Percentiles rank a stretch among this genome's conserved stretches.
Conservation (phyloP, 2,329 filamentous ascomycete species). For the Neonectria ditissima region DNA sequence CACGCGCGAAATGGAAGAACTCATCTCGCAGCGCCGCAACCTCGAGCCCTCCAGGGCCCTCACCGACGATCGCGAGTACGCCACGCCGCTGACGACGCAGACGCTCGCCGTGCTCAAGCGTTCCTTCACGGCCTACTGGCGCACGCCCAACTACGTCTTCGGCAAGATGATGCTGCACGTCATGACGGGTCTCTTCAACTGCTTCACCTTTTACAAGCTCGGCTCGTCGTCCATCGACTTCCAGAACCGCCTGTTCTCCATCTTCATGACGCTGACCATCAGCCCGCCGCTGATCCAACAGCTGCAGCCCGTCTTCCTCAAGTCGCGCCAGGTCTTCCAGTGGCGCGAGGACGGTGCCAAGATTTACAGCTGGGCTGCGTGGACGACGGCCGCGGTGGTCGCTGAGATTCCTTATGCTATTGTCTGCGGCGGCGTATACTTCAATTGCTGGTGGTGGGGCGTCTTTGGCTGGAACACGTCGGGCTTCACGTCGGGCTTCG, state of each 20-base stretch:
- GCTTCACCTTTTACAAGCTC: slow-evolving; percentile 76
- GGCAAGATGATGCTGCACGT: slow-evolving; percentile 73
- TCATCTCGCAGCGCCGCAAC: slow-evolving; percentile 60
- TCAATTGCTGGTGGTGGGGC: slow-evolving; percentile 68
- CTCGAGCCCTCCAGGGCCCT: slow-evolving; percentile 52
- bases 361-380: slow-evolving; percentile 82
- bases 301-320: slow-evolving; percentile 78
- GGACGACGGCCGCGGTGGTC: slow-evolving; percentile 72
- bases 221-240: slow-evolving; percentile 69
- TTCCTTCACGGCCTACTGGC: slow-evolving; percentile 73
- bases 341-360: slow-evolving; percentile 81
- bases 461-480: slow-evolving; percentile 60
- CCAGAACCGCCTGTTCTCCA: slow-evolving; percentile 78
- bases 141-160: slow-evolving; percentile 71
- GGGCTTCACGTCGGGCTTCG: slow-evolving; percentile 70
- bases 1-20: slow-evolving; percentile 62
- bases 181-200: slow-evolving; percentile 74
- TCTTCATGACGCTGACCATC: slow-evolving; percentile 83
- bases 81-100: slow-evolving; percentile 69
- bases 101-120: slow-evolving; percentile 66
- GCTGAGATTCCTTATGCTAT: slow-evolving; percentile 79
- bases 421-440: slow-evolving; percentile 66
- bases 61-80: slow-evolving; percentile 70
- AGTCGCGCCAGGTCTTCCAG: slow-evolving; percentile 75
- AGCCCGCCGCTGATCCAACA: slow-evolving; percentile 81